These are phyloP conservation scores for Cercospora zeae-maydis DNA, from an alignment of 2,329 filamentous ascomycete species.

Conservation along the genomic window DNA sequence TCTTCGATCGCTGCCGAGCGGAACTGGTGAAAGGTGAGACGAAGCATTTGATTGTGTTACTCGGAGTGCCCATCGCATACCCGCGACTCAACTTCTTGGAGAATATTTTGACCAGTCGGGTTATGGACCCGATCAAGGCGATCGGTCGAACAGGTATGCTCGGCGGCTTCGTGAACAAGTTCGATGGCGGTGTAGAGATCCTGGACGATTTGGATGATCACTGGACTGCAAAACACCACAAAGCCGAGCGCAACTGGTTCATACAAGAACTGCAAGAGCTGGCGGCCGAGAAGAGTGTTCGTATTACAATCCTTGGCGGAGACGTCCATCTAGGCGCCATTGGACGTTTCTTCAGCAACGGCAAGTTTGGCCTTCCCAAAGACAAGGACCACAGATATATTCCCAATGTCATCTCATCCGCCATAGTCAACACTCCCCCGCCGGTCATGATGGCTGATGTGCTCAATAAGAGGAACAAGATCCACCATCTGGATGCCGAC, in stretches of 20 bases:
- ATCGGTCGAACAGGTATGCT: conserved; percentile 78
- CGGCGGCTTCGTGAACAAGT: conserved; percentile 76
- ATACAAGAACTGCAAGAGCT: conserved; percentile 90
- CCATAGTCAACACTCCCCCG: conserved; percentile 88
- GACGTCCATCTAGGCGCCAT: conserved; percentile 91
- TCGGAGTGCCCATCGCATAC: conserved; percentile 63
- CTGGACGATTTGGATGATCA: conserved; percentile 92
- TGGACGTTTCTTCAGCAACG: conserved; percentile 92
- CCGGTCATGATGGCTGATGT: conserved; percentile 85
- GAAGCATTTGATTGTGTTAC: conserved; percentile 82
- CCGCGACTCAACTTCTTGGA: conserved; percentile 56
- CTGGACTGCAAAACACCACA: conserved; percentile 95
- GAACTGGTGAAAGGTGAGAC: conserved; percentile 81
- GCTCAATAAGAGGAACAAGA: conserved; percentile 85
- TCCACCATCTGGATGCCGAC: conserved; percentile 61
- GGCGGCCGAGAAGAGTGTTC: conserved; percentile 85
- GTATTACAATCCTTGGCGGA: conserved; percentile 86
- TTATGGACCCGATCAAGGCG: conserved; percentile 86
- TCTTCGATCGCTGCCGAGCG: conserved; percentile 79
- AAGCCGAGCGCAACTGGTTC: conserved; percentile 79
- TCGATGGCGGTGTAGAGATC: conserved; percentile 88
- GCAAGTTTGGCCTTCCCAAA: conserved; percentile 71
- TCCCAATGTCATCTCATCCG: conserved; percentile 90
- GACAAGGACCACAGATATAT: conserved; percentile 95
- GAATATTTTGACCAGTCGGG: conserved; percentile 71